Conservation (phyloP, 78 protist species). For the Corallochytrium limacisporum region DNA sequence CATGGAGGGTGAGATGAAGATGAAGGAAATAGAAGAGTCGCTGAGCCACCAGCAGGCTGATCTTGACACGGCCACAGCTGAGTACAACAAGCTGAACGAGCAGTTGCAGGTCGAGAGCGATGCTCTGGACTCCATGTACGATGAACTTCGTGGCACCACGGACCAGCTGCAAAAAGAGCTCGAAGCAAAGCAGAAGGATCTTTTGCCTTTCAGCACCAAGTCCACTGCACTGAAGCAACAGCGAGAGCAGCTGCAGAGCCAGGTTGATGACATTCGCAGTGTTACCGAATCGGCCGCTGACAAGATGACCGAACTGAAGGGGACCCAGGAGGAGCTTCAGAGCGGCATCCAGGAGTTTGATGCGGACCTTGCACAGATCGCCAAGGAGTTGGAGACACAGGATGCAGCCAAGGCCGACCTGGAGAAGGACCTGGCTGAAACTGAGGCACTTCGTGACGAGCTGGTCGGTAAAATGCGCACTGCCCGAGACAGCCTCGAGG, state of each 20-base stretch:
- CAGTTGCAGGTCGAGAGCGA: neutral
- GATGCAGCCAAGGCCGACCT: neutral
- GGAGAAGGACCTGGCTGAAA: conserved; percentile 12
- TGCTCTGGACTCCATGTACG: neutral
- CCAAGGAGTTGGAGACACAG: neutral
- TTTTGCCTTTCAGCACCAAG: conserved; percentile 33
- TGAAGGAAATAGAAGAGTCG: too few species aligned
- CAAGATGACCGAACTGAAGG: too few species aligned
- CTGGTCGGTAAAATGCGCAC: too few species aligned
- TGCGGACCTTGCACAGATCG: neutral
- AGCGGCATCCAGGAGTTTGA: neutral
- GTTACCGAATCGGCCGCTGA: too few species aligned
- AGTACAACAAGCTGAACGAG: conserved; percentile 19
- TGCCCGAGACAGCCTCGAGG: too few species aligned
- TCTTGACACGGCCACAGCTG: too few species aligned
- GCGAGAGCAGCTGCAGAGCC: too few species aligned
- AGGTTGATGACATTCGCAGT: too few species aligned
- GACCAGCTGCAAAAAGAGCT: conserved; percentile 37
- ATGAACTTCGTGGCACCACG: neutral
- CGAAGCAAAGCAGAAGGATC: conserved; percentile 53
- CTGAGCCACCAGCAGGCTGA: too few species aligned
- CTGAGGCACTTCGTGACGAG: too few species aligned
- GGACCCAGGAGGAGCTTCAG: neutral
- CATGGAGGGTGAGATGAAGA: neutral
- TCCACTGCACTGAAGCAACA: neutral